Percentiles rank a stretch among this genome's conserved stretches.
Evolutionary conservation across 1,284 basidiomycete genomes (phyloP).

Genomic region (Cutaneotrichosporon cutaneum): DNA sequence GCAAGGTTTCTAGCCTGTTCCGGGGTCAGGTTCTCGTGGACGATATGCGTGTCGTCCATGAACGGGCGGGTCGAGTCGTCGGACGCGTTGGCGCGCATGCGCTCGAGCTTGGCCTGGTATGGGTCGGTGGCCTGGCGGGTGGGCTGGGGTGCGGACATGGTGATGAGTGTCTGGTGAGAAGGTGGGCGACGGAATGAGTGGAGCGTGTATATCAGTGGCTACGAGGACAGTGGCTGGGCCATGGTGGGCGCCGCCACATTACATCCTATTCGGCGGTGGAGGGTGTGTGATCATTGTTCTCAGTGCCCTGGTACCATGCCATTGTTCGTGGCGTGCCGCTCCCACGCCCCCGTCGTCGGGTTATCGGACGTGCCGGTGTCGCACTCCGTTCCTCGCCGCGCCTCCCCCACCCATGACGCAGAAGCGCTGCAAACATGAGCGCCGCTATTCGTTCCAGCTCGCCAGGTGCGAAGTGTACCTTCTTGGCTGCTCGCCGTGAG

Average conservation of each 20-base stretch:
- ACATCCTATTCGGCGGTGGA: too few relatives aligned
- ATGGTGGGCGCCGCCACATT: too few relatives aligned
- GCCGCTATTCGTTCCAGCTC: too few relatives aligned
- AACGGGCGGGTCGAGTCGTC: neutral
- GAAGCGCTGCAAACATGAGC: too few relatives aligned
- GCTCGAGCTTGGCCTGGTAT: slow-evolving; percentile 1
- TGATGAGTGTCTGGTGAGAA: neutral
- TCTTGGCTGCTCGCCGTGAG: too few relatives aligned
- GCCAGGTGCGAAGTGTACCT: too few relatives aligned
- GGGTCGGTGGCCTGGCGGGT: neutral
- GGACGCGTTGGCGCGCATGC: neutral
- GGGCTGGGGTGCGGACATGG: neutral
- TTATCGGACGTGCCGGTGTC: too few relatives aligned
- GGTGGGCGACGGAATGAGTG: neutral
- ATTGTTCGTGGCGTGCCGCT: too few relatives aligned
- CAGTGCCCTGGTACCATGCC: neutral
- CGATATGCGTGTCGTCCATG: neutral
- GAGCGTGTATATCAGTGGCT: neutral
- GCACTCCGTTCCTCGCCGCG: too few relatives aligned
- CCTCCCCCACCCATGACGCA: too few relatives aligned
- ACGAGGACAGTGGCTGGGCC: too few relatives aligned
- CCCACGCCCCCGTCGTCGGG: too few relatives aligned
- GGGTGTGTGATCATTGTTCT: neutral
- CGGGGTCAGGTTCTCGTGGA: neutral
- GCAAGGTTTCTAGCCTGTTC: neutral